phyloP scores from a whole-genome alignment of 2,329 filamentous ascomycete species.

The Coniochaeta hoffmannii region DNA sequence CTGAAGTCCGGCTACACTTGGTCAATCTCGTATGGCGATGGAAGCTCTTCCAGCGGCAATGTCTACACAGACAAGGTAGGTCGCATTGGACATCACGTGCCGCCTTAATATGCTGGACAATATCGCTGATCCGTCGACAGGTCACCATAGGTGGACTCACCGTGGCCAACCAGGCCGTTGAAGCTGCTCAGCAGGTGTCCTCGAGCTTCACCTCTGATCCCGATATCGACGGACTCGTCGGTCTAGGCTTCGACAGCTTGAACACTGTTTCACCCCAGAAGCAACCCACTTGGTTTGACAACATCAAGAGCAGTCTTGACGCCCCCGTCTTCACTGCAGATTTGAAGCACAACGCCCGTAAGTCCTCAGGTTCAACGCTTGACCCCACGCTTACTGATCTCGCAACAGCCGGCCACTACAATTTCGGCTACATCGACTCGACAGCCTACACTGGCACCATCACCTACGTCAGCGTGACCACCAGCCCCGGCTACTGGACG shows the following conservation, averaged over 20 bases:
- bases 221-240: slow-evolving; percentile 36
- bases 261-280: slow-evolving; percentile 35
- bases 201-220: slow-evolving; percentile 29
- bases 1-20: slow-evolving; percentile 29
- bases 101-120: neutral
- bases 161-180: slow-evolving; percentile 33
- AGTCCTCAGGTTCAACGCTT: neutral
- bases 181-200: slow-evolving; percentile 34
- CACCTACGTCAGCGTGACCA: slow-evolving; percentile 48
- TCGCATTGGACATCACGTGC: too few species aligned
- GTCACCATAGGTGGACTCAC: slow-evolving; percentile 34
- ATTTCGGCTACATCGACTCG: slow-evolving; percentile 44
- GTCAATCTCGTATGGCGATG: slow-evolving; percentile 37
- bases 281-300: slow-evolving; percentile 36
- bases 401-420: slow-evolving; percentile 23
- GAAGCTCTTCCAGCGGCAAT: slow-evolving; percentile 31
- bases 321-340: slow-evolving; percentile 24
- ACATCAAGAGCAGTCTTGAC: slow-evolving; percentile 19
- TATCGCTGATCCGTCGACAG: neutral
- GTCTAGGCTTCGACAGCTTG: slow-evolving; percentile 34
- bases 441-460: slow-evolving; percentile 50
- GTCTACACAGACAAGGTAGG: slow-evolving; percentile 38
- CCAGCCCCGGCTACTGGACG: slow-evolving; percentile 55
- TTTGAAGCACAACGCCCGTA: slow-evolving; percentile 24
- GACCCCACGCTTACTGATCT: neutral